Evolutionary conservation across 78 protist genomes (phyloP).

Genomic region (Guillardia theta): DNA sequence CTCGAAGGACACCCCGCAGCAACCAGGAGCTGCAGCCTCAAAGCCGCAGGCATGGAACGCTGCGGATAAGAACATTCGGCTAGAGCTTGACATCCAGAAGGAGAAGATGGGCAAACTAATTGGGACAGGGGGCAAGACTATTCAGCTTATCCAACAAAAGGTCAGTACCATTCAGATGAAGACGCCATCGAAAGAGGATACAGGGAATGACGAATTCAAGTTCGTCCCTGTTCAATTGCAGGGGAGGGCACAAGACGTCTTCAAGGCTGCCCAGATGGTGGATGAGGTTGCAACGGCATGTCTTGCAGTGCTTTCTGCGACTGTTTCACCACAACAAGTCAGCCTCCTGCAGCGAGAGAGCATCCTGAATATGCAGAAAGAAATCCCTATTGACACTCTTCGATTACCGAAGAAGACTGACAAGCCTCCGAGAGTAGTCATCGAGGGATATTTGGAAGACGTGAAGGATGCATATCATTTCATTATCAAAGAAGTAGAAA

Average conservation of each 20-base stretch:
- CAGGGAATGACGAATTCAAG: neutral
- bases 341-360: neutral
- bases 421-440: neutral
- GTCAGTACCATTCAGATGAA: neutral
- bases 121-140: neutral
- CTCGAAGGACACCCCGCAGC: too few relatives aligned
- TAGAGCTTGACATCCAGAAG: conserved; percentile 1
- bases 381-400: neutral
- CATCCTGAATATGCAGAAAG: neutral
- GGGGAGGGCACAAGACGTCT: neutral
- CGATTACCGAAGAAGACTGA: neutral
- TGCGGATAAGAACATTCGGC: neutral
- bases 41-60: too few relatives aligned
- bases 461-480: neutral
- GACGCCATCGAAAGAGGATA: neutral
- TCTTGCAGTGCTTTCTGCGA: neutral
- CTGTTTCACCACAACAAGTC: neutral
- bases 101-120: neutral
- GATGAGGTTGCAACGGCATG: neutral
- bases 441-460: neutral
- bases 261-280: neutral
- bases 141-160: neutral
- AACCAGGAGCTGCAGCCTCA: too few relatives aligned
- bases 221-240: neutral
- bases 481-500: neutral